Conservation (phyloP, 2,329 filamentous ascomycete genomes). For the Tolypocladium cylindrosporum region DNA sequence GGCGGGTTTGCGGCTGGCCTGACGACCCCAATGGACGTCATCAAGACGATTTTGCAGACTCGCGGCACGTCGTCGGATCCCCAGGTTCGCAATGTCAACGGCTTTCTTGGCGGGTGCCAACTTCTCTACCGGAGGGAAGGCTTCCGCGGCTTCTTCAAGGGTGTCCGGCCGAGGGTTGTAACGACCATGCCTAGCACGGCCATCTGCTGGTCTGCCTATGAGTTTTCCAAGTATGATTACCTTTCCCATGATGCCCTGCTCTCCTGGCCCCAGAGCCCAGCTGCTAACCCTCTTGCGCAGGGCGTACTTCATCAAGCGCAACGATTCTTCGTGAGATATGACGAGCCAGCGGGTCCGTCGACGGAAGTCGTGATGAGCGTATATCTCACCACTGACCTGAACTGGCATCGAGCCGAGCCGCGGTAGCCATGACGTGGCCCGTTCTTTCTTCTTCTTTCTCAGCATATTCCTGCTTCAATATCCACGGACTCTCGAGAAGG, state of each 20-base stretch:
- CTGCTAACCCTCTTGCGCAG: conserved; percentile 18
- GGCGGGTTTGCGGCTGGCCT: conserved; percentile 89
- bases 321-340: conserved; percentile 26
- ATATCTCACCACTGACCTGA: not conserved
- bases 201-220: conserved; percentile 89
- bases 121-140: conserved; percentile 81
- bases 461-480: not conserved
- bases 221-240: conserved; percentile 53
- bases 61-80: conserved; percentile 72
- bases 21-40: conserved; percentile 93
- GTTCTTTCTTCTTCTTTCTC: not conserved
- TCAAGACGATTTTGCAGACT: conserved; percentile 95
- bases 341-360: not conserved
- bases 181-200: conserved; percentile 98
- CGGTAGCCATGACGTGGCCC: not conserved
- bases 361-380: not conserved
- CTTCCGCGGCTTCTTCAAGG: conserved; percentile 81
- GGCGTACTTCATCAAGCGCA: conserved; percentile 51
- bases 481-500: not conserved
- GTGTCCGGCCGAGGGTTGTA: conserved; percentile 79
- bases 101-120: conserved; percentile 66
- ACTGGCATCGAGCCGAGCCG: not conserved
- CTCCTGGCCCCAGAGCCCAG: not conserved
- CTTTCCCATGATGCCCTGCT: not conserved
- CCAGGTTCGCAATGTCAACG: conserved; percentile 77